These are phyloP conservation scores for Sporobolomyces roseus DNA, from an alignment of 768 basidiomycete genomes.

Conservation along the genomic window DNA sequence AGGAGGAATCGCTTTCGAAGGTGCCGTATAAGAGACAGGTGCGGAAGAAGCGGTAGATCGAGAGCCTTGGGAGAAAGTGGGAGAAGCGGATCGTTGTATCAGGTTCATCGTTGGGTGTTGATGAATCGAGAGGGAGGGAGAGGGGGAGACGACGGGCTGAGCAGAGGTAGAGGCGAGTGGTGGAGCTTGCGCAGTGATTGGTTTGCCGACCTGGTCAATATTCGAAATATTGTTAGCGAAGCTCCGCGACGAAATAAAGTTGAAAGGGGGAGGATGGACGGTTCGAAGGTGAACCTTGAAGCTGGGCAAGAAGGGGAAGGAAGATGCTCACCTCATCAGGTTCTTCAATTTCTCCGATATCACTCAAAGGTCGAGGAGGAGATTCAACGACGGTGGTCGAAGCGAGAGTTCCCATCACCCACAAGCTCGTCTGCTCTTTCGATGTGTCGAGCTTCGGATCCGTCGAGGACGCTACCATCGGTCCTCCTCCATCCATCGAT, in stretches of 20 bases:
- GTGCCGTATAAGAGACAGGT: constrained; percentile 20
- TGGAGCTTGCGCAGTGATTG: too few species aligned
- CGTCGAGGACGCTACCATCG: too few species aligned
- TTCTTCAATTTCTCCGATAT: constrained; percentile 24
- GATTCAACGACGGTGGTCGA: constrained; percentile 1
- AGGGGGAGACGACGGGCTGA: neutral
- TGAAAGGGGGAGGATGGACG: constrained; percentile 16
- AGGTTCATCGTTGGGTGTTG: neutral
- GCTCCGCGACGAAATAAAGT: constrained; percentile 1
- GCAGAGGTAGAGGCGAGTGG: neutral
- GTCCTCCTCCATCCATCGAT: neutral
- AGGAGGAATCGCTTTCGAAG: neutral
- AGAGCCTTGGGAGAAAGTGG: neutral
- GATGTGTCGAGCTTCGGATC: neutral
- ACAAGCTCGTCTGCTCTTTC: constrained; percentile 16
- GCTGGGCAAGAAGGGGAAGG: neutral
- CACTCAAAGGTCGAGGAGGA: neutral
- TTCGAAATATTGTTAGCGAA: neutral
- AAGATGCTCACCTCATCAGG: constrained; percentile 12
- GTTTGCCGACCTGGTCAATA: constrained; percentile 3
- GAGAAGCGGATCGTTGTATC: neutral
- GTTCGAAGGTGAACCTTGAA: neutral
- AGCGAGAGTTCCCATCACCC: constrained; percentile 29
- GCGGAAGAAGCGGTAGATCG: constrained; percentile 22
- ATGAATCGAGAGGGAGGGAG: neutral